Percentiles rank a stretch among this genome's conserved stretches.
Evolutionary conservation across 495 filamentous ascomycete genomes (phyloP).

Genomic region (Trichoderma asperelloides): DNA sequence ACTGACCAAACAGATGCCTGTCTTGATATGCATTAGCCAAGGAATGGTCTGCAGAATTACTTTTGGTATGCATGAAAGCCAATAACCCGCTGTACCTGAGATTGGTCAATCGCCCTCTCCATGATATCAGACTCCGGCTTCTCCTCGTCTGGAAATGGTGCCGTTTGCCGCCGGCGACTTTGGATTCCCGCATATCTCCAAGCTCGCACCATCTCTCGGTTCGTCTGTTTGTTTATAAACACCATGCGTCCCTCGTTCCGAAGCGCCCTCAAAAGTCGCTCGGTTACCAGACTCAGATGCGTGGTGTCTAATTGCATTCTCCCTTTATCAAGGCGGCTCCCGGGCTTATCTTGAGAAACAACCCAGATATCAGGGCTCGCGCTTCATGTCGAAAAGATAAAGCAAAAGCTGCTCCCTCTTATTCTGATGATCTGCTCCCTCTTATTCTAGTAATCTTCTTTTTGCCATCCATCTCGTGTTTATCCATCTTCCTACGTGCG

Average conservation of each 20-base stretch:
- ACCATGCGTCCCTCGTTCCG: not conserved
- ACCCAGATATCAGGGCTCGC: not conserved
- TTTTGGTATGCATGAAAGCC: conserved; percentile 3
- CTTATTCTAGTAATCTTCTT: not conserved
- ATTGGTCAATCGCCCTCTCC: not conserved
- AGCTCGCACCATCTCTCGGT: no score
- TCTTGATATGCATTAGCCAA: conserved; percentile 1
- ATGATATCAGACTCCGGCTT: not conserved
- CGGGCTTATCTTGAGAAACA: not conserved
- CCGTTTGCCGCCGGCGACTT: not conserved
- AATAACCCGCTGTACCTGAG: not conserved
- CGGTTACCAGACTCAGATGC: not conserved
- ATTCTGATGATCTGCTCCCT: no score
- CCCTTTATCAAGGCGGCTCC: not conserved
- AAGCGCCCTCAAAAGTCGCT: not conserved
- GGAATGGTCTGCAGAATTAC: conserved; percentile 4
- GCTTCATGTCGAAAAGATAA: not conserved
- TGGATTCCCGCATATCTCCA: not conserved
- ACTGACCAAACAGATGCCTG: not conserved
- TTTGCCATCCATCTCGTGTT: not conserved
- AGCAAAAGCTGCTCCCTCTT: not conserved
- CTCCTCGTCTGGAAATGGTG: not conserved
- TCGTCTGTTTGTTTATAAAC: not conserved
- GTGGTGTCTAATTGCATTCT: not conserved
- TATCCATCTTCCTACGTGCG: not conserved